Base-by-base conservation (phyloP, 306 rosid species). In the Alnus rubra region DNA sequence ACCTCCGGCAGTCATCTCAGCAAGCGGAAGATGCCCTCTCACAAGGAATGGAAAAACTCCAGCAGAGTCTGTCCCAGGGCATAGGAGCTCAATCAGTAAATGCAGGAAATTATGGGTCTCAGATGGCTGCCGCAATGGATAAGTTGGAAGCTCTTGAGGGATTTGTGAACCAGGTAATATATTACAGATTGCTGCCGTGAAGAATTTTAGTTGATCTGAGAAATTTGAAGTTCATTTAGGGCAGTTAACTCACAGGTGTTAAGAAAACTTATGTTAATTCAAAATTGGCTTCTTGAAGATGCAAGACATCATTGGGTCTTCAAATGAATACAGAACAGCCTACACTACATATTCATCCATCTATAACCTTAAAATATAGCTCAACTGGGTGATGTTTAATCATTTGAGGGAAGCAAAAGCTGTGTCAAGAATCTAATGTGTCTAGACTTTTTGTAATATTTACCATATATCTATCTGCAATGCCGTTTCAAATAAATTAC, bases 1-100 rank as follows among this genome's bases (percentile, higher is more conserved):
- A 74, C 30, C 87, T 94, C 49, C 73, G 79, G 28, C 86, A 75
- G 58, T 94, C 96, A 1, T 94, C 93, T 77, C 96, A 88, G 85
- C 97, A 94, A 88, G 94, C 98, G 0, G 97, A 94, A 80, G 95
- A 94, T 50, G 98, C 97, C 18, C 94, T 94, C 71, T 80, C 97
- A 60, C 96, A 87, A 79, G 97, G 98, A 68, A 81, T 94, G 73
- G 94, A 94, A 11, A 94, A 92, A 86, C 88, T 94, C 42, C 94
- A 90, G 85, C 94, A 88, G 78, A 84, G 89, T 76, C 82, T 94
- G 62, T 87, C 87, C 16, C 75, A 75, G 33, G 75, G 83, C 88
- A 83, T 90, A 71, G 88, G 90, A 52, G 67, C 78, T 31, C 88
- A 88, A 79, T 85, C 87, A 7, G 71, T 84, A 33, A 76, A 73